Evolutionary conservation across 139 green algal genomes (phyloP).

Genomic region (Pedinophyceae sp.): DNA sequence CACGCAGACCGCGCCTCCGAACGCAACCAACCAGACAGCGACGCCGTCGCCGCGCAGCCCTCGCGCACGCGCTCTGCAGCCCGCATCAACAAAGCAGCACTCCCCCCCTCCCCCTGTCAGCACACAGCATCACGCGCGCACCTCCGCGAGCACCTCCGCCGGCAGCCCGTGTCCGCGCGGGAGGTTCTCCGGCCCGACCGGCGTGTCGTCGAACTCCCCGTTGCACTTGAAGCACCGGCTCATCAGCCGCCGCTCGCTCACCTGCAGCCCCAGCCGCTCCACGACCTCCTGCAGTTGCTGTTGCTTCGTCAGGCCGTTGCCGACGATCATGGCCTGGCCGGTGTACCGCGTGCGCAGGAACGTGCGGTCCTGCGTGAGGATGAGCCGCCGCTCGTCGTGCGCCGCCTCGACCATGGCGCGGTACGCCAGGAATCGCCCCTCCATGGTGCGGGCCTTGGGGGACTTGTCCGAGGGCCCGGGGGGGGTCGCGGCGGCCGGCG

Average conservation of each 20-base stretch:
- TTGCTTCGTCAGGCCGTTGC: conserved; percentile 17
- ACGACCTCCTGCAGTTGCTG: conserved; percentile 32
- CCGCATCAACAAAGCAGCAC: too few species aligned
- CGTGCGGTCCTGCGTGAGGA: conserved; percentile 25
- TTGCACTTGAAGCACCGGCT: conserved; percentile 31
- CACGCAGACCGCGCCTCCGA: too few species aligned
- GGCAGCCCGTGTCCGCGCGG: too few species aligned
- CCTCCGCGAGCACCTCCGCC: too few species aligned
- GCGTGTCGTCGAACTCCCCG: conserved; percentile 19
- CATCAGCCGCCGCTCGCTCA: conserved; percentile 14
- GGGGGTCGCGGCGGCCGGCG: neutral
- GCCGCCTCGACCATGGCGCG: conserved; percentile 18
- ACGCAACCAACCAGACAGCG: too few species aligned
- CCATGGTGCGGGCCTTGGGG: conserved; percentile 1
- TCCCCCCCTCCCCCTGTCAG: too few species aligned
- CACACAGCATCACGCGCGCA: too few species aligned
- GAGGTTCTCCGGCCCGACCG: neutral
- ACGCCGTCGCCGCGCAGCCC: too few species aligned
- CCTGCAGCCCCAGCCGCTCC: conserved; percentile 10
- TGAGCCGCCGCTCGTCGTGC: conserved; percentile 19
- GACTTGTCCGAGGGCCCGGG: neutral
- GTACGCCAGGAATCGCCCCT: conserved; percentile 6
- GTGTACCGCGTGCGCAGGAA: conserved; percentile 13
- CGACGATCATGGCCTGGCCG: conserved; percentile 20
- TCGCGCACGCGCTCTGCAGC: too few species aligned